phyloP scores from a whole-genome alignment of 768 basidiomycete genomes.

The Psilocybe azurescens region DNA sequence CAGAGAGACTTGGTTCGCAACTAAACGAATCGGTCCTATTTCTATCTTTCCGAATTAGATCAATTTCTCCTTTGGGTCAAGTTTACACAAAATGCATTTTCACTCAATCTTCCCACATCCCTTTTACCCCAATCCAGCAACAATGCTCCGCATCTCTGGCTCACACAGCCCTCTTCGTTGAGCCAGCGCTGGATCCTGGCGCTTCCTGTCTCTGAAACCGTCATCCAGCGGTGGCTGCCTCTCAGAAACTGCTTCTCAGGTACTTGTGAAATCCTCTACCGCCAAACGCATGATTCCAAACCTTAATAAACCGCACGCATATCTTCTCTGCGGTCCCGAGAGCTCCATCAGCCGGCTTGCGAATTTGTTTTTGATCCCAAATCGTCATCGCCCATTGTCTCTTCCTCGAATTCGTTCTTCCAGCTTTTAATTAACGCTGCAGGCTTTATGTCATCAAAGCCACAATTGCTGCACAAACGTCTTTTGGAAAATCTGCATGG shows the following conservation, averaged over 20 bases:
- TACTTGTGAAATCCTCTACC: no score
- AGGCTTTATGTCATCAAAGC: no score
- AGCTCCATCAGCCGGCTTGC: constrained; percentile 6
- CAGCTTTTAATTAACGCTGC: no score
- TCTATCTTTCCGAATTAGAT: constrained; percentile 32
- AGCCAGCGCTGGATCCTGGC: neutral
- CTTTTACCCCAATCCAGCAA: constrained; percentile 7
- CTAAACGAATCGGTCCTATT: constrained; percentile 40
- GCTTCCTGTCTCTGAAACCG: neutral
- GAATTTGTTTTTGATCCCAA: no score
- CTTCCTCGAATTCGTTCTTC: neutral
- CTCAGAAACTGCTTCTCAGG: no score
- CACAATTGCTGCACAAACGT: no score
- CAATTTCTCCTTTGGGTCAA: constrained; percentile 12
- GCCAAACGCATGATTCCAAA: constrained; percentile 25
- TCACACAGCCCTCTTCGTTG: constrained; percentile 8
- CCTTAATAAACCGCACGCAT: constrained; percentile 21
- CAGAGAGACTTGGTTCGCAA: constrained; percentile 36
- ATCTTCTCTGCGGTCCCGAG: constrained; percentile 16
- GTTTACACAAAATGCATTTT: constrained; percentile 16
- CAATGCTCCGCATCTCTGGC: constrained; percentile 13
- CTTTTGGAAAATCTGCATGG: neutral
- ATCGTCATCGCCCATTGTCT: neutral
- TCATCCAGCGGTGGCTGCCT: no score
- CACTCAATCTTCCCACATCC: constrained; percentile 18